Evolutionary conservation across 78 protist species (phyloP).

Genomic region (Dictyostelium intermedium): DNA sequence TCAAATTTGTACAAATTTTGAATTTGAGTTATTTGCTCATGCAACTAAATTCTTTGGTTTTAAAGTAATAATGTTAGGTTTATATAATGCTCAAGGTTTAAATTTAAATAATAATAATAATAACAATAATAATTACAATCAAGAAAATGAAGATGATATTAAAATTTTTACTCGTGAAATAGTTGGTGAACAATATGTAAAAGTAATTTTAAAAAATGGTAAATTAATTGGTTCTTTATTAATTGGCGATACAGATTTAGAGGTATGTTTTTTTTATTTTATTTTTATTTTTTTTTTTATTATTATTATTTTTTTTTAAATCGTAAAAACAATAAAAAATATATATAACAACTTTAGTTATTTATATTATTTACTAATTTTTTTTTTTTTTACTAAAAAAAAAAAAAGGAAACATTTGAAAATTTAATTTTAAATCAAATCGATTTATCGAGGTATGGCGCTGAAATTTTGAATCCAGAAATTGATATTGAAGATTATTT

Average conservation of each 20-base stretch:
- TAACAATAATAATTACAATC: background rate
- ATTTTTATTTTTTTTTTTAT: background rate
- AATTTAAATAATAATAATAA: background rate
- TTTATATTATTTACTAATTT: background rate
- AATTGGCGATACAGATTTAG: conserved; percentile 72
- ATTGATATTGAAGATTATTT: conserved; percentile 73
- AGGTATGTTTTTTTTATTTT: background rate
- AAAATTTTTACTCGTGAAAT: background rate
- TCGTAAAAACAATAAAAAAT: background rate
- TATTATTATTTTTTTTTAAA: background rate
- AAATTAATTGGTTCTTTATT: conserved; percentile 40
- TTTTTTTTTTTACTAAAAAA: background rate
- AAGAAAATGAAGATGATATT: conserved; percentile 1
- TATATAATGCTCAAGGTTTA: conserved; percentile 44
- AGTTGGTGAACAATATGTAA: background rate
- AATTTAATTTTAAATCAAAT: conserved; percentile 62
- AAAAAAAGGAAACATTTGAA: conserved; percentile 57
- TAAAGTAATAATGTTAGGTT: conserved; percentile 55
- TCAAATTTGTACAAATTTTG: conserved; percentile 39
- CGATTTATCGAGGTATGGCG: conserved; percentile 55
- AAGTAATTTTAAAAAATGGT: conserved; percentile 29
- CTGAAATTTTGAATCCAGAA: conserved; percentile 30
- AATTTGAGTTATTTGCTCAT: conserved; percentile 74
- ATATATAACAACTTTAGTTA: background rate
- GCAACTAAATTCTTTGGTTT: conserved; percentile 66